Evolutionary conservation across 129 eudicot species (phyloP), one percentile per base, ranked within the genome.

Genomic region (Gnaphalium uliginosum): DNA sequence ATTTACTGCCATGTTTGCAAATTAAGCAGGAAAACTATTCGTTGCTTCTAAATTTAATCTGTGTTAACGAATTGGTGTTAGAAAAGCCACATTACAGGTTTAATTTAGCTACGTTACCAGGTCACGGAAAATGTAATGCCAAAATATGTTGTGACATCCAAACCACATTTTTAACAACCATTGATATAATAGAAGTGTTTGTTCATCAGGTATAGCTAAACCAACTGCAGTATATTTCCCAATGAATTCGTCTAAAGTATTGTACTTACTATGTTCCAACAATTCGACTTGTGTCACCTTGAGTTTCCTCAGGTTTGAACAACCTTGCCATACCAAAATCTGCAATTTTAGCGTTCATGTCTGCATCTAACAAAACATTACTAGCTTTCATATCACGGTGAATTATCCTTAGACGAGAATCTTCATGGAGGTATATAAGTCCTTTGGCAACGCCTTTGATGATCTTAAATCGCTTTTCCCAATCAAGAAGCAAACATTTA

Each of bases 271-370:
- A 8, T 11, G 61, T 56, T 21, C 61, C 61, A 19, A 56, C 61
- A 6, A 56, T 56, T 56, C 61, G 61, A 56, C 61, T 56, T 56
- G 61, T 56, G 14, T 56, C 25, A 17, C 25, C 61, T 0, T 56
- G 61, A 17, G 61, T 56, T 19, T 56, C 61, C 25, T 56, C 25
- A 19, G 26, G 61, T 56, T 56, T 7, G 2, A 56, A 56, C 61
- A 56, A 56, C 61, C 61, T 56, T 56, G 61, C 61, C 61, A 19
- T 17, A 22, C 61, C 61, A 56, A 56, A 56, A 56, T 56, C 61
- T 56, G 61, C 61, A 56, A 56, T 56, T 56, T 56, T 56, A 7
- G 61, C 4, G 4, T 56, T 56, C 61, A 56, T 56, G 0, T 56
- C 61, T 14, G 22, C 61, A 17, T 56, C 61, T 56, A 56, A 56